phyloP scores from a whole-genome alignment of 305 asterid genomes.

The Solanum hybrid region DNA sequence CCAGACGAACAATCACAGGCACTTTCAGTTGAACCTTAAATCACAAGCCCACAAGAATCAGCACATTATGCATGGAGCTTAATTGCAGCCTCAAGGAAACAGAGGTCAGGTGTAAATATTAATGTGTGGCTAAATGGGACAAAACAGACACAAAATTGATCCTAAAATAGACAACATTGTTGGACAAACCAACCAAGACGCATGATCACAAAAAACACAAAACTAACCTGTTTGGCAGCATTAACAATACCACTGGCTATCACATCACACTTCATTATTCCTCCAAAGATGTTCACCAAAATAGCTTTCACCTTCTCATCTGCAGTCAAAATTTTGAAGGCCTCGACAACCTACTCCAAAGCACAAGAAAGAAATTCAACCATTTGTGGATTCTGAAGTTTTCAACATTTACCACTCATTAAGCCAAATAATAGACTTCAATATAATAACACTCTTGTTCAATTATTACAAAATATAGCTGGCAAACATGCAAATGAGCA shows the following conservation, averaged over 20 bases:
- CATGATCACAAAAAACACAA: neutral
- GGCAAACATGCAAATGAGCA: neutral
- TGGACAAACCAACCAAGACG: neutral
- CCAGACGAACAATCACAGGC: constrained; percentile 97
- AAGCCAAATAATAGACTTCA: neutral
- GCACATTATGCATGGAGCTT: neutral
- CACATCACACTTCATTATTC: constrained; percentile 98
- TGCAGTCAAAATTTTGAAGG: constrained; percentile 89
- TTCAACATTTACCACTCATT: neutral
- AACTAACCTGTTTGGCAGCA: constrained; percentile 84
- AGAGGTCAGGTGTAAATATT: neutral
- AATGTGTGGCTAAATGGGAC: neutral
- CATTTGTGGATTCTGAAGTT: neutral
- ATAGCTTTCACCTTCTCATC: constrained; percentile 98
- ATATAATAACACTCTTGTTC: neutral
- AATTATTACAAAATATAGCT: neutral
- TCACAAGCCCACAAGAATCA: constrained; percentile 11
- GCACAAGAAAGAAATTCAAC: constrained; percentile 7
- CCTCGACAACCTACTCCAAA: constrained; percentile 78
- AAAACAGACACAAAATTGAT: neutral
- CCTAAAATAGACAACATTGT: neutral
- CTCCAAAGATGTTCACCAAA: constrained; percentile 96
- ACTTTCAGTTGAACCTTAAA: constrained; percentile 84
- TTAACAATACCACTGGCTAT: constrained; percentile 97
- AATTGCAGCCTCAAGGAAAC: neutral